Evolutionary conservation across 129 eudicot genomes (phyloP).

Genomic region (Sambucus nigra): DNA sequence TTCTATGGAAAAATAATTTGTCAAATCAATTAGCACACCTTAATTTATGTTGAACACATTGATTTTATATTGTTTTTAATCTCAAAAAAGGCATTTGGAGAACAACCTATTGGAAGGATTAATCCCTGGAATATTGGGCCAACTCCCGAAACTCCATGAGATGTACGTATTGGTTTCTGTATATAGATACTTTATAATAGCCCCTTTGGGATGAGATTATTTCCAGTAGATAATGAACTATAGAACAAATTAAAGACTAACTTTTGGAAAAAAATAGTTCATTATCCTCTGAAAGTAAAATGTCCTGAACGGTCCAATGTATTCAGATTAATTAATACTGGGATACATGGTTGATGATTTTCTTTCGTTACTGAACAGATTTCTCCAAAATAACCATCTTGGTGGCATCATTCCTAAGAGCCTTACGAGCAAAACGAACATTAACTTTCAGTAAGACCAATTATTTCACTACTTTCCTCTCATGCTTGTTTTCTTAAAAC

Average conservation of each 20-base stretch:
- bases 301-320: too few species aligned
- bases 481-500: too few species aligned
- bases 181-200: too few species aligned
- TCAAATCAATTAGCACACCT: too few species aligned
- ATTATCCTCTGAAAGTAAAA: too few species aligned
- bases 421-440: conserved; percentile 24
- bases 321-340: background rate
- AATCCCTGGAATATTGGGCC: conserved; percentile 44
- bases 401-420: conserved; percentile 33
- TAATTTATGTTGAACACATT: too few species aligned
- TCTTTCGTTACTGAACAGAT: conserved; percentile 33
- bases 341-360: background rate
- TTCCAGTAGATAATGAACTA: too few species aligned
- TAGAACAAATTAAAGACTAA: too few species aligned
- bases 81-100: conserved; percentile 53
- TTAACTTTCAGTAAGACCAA: conserved; percentile 31
- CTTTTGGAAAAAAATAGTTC: too few species aligned
- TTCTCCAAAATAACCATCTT: conserved; percentile 46
- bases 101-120: conserved; percentile 64
- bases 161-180: conserved; percentile 51
- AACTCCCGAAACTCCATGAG: conserved; percentile 50
- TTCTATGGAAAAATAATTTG: too few species aligned
- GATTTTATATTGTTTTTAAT: background rate
- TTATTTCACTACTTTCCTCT: background rate
- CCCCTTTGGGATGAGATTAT: too few species aligned